Conservation (phyloP, 352 stramenopile species). For the Globisporangium mamillatum region DNA sequence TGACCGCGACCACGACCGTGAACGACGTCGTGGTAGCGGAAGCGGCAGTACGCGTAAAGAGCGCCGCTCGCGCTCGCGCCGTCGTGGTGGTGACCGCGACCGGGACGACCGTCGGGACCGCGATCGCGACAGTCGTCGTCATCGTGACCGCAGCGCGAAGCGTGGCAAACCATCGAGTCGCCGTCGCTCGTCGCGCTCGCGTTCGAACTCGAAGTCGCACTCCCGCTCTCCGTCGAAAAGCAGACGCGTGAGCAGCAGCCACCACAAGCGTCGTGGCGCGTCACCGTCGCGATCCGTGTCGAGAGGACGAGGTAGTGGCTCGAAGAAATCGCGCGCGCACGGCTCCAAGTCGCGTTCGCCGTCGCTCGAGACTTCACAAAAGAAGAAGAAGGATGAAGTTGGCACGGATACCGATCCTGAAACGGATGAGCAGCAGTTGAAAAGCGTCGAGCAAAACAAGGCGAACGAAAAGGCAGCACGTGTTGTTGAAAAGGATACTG, state of each 20-base stretch:
- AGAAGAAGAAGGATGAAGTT: constrained; percentile 23
- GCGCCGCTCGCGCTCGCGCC: constrained; percentile 26
- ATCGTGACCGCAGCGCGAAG: constrained; percentile 25
- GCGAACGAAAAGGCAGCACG: not conserved
- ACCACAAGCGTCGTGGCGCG: constrained; percentile 9
- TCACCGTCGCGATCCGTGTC: constrained; percentile 13
- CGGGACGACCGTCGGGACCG: constrained; percentile 6
- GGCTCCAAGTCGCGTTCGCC: constrained; percentile 31
- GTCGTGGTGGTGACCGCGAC: constrained; percentile 7
- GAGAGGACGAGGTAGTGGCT: constrained; percentile 15
- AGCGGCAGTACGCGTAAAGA: not conserved
- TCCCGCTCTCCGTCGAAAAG: constrained; percentile 26
- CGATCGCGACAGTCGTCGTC: constrained; percentile 27
- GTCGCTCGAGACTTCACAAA: constrained; percentile 14
- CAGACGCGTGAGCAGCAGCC: constrained; percentile 12
- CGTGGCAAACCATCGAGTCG: constrained; percentile 30
- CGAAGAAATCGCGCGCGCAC: constrained; percentile 17
- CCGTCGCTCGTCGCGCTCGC: constrained; percentile 25
- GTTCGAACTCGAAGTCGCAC: constrained; percentile 24
- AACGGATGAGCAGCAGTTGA: not conserved
- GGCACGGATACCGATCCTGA: constrained; percentile 16
- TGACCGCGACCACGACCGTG: constrained; percentile 7
- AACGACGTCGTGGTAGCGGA: constrained; percentile 13
- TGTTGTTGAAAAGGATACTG: constrained; percentile 12
- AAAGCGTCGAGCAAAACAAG: constrained; percentile 1